phyloP scores from a whole-genome alignment of 441 rosid genomes.

The Eutrema salsugineum region DNA sequence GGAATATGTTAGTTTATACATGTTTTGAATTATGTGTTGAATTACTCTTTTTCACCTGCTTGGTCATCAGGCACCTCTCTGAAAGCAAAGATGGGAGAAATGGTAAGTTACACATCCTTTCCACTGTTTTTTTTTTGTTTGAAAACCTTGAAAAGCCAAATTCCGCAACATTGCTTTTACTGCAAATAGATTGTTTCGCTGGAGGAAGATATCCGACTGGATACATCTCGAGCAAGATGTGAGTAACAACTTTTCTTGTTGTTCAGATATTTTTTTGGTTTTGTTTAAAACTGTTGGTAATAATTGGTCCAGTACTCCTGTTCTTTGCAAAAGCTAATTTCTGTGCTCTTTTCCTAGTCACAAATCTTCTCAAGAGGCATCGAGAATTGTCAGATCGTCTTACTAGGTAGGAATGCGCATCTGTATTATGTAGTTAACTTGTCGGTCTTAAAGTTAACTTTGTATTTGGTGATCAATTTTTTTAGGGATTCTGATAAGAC shows the following conservation, averaged over 20 bases:
- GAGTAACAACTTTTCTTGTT: constrained; percentile 9
- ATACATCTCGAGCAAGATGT: constrained; percentile 86
- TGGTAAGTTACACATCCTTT: constrained; percentile 36
- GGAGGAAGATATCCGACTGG: constrained; percentile 70
- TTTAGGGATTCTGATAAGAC: constrained; percentile 89
- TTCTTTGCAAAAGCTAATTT: constrained; percentile 5
- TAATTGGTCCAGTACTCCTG: not conserved
- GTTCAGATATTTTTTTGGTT: not conserved
- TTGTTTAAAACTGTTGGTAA: not conserved
- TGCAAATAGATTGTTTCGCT: constrained; percentile 52
- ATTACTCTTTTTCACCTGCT: too few relatives aligned
- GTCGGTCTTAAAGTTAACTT: not conserved
- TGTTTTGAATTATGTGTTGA: not conserved
- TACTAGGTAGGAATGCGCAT: constrained; percentile 45
- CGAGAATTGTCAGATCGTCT: constrained; percentile 73
- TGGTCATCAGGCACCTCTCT: not conserved
- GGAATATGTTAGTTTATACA: not conserved
- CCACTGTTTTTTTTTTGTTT: not conserved
- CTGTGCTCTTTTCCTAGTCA: constrained; percentile 44
- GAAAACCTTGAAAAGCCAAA: not conserved
- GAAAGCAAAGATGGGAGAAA: constrained; percentile 47
- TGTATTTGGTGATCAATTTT: constrained; percentile 6
- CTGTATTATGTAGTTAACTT: not conserved
- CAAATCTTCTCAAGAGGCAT: constrained; percentile 82
- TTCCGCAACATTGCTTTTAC: constrained; percentile 4